These are phyloP conservation scores for Arthrobotrys sinensis DNA, from an alignment of 2,329 filamentous ascomycete species.

Conservation along the genomic window DNA sequence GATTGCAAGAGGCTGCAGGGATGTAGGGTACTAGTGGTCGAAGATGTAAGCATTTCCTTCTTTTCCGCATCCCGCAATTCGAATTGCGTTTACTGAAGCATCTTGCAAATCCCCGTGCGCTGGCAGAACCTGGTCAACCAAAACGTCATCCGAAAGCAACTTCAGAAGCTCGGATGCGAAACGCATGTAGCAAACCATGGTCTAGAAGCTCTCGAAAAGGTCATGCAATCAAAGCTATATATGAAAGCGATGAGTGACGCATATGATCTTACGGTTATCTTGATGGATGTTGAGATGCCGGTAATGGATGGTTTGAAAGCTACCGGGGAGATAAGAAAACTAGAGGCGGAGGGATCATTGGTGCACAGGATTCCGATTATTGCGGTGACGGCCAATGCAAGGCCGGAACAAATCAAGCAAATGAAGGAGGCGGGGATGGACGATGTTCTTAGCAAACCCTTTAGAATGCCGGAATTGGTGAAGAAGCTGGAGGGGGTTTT, in stretches of 20 bases:
- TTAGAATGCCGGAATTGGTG: conserved; percentile 79
- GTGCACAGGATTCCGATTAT: conserved; percentile 81
- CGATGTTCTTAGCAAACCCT: conserved; percentile 84
- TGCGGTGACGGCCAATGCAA: conserved; percentile 83
- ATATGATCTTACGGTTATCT: conserved; percentile 69
- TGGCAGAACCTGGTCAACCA: conserved; percentile 79
- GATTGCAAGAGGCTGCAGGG: conserved; percentile 23
- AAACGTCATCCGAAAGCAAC: conserved; percentile 75
- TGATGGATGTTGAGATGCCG: conserved; percentile 89
- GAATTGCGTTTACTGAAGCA: not conserved
- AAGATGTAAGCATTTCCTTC: conserved; percentile 11
- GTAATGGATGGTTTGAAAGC: conserved; percentile 86
- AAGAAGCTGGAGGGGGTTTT: conserved; percentile 76
- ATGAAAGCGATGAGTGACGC: conserved; percentile 49
- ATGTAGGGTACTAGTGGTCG: not conserved
- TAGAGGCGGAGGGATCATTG: conserved; percentile 75
- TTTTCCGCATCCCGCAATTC: not conserved
- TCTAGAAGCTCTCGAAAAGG: conserved; percentile 74
- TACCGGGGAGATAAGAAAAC: conserved; percentile 77
- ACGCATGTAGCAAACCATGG: conserved; percentile 78
- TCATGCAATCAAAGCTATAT: conserved; percentile 72
- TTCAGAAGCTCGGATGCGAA: conserved; percentile 75
- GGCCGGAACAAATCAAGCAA: conserved; percentile 80
- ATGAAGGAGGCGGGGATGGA: conserved; percentile 82
- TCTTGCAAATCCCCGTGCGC: conserved; percentile 59